A percentile compares a stretch with the other conserved stretches of the same genome.
phyloP scores from a whole-genome alignment of 768 basidiomycete species.

The Hemileccinum rubropunctum region DNA sequence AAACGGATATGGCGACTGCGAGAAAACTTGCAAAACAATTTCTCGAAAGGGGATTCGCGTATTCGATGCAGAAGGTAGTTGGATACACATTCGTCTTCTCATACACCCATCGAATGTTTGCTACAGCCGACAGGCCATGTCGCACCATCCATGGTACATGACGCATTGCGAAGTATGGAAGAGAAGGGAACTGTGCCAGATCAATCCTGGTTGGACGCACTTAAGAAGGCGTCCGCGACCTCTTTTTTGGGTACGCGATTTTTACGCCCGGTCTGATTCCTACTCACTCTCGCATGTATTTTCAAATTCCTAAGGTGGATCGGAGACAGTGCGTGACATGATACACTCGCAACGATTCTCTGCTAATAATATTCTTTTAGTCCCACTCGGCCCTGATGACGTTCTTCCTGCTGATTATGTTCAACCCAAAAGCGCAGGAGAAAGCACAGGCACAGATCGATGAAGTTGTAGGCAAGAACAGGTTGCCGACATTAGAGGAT shows the following conservation, averaged over 20 bases:
- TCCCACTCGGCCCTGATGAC: not conserved
- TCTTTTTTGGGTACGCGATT: constrained; percentile 8
- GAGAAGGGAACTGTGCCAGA: not conserved
- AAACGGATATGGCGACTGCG: not conserved
- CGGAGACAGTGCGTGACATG: constrained; percentile 7
- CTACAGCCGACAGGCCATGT: not conserved
- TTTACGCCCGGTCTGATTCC: too few species aligned
- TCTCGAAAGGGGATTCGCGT: constrained; percentile 1
- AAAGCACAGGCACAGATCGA: constrained; percentile 15
- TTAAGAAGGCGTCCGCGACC: constrained; percentile 9
- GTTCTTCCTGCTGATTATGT: constrained; percentile 12
- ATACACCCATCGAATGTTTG: not conserved
- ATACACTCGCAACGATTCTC: too few species aligned
- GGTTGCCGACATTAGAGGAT: constrained; percentile 10
- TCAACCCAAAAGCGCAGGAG: constrained; percentile 5
- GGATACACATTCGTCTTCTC: not conserved
- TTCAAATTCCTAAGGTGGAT: not conserved
- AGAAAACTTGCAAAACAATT: not conserved
- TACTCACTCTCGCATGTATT: not conserved
- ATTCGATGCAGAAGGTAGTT: constrained; percentile 7
- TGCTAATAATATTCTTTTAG: not conserved
- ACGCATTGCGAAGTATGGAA: constrained; percentile 6
- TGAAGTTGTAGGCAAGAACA: constrained; percentile 1
- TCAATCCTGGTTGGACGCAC: constrained; percentile 5
- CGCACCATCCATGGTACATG: constrained; percentile 8